These are phyloP conservation scores for Laguncularia racemosa DNA, from an alignment of 345 rosid species.

Conservation along the genomic window DNA sequence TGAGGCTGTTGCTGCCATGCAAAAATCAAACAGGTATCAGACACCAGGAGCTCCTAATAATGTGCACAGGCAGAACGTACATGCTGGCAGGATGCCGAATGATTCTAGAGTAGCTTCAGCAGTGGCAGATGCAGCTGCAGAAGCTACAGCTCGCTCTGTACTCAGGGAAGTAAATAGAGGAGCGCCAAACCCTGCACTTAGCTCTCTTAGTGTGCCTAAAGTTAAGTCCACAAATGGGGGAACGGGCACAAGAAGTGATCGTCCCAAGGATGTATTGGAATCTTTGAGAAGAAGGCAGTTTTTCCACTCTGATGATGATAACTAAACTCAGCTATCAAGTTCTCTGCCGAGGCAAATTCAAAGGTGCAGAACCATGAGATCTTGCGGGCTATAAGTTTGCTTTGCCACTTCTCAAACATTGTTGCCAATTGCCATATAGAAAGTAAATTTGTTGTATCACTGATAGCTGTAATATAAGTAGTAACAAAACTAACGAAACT, in stretches of 20 bases:
- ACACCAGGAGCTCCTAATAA: constrained; percentile 16
- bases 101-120: constrained; percentile 48
- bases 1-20: constrained; percentile 34
- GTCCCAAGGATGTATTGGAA: constrained; percentile 60
- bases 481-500: too few relatives aligned
- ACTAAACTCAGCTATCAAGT: constrained; percentile 2
- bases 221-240: constrained; percentile 41
- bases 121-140: constrained; percentile 58
- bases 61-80: constrained; percentile 10
- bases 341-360: too few relatives aligned
- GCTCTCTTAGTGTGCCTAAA: constrained; percentile 66
- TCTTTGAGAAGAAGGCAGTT: constrained; percentile 65
- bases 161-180: constrained; percentile 66
- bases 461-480: too few relatives aligned
- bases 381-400: too few relatives aligned
- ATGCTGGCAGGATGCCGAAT: constrained; percentile 12
- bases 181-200: constrained; percentile 52
- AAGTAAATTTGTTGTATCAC: too few relatives aligned
- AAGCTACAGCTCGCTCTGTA: constrained; percentile 57
- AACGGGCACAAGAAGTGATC: constrained; percentile 21
- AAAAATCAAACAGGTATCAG: constrained; percentile 19
- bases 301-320: constrained; percentile 65
- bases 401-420: too few relatives aligned
- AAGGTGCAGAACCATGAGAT: too few relatives aligned
- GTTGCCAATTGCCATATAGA: too few relatives aligned